Conservation (phyloP, 768 basidiomycete genomes). For the Russula sp. region DNA sequence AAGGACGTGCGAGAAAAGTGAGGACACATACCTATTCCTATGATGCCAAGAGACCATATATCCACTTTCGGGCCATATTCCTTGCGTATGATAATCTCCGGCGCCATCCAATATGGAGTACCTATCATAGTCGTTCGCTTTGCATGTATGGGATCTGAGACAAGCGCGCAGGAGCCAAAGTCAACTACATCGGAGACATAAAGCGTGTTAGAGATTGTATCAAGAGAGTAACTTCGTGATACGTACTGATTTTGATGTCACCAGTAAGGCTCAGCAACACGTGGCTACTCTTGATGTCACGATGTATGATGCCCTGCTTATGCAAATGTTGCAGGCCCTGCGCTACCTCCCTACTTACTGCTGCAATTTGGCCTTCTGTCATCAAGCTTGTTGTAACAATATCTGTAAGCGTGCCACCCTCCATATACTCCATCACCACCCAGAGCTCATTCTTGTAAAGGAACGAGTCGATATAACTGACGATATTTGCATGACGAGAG, state of each 20-base stretch:
- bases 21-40: conserved; percentile 67
- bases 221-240: neutral
- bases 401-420: conserved; percentile 90
- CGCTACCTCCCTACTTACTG: conserved; percentile 87
- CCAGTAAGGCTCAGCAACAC: conserved; percentile 89
- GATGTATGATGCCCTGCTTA: conserved; percentile 95
- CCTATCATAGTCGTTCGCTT: conserved; percentile 94
- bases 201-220: neutral
- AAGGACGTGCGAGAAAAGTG: conserved; percentile 41
- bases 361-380: conserved; percentile 63
- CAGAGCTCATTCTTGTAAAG: conserved; percentile 96
- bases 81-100: conserved; percentile 94
- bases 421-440: conserved; percentile 99
- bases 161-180: conserved; percentile 96
- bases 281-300: conserved; percentile 99
- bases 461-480: conserved; percentile 99
- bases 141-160: conserved; percentile 75
- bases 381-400: conserved; percentile 97
- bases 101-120: conserved; percentile 99
- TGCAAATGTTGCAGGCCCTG: conserved; percentile 95
- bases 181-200: conserved; percentile 51
- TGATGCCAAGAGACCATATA: conserved; percentile 95
- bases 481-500: conserved; percentile 93
- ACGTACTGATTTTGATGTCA: conserved; percentile 97
- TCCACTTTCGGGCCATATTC: conserved; percentile 99